Conservation (phyloP, 768 basidiomycete genomes). For the Dacryopinax primogenitus region DNA sequence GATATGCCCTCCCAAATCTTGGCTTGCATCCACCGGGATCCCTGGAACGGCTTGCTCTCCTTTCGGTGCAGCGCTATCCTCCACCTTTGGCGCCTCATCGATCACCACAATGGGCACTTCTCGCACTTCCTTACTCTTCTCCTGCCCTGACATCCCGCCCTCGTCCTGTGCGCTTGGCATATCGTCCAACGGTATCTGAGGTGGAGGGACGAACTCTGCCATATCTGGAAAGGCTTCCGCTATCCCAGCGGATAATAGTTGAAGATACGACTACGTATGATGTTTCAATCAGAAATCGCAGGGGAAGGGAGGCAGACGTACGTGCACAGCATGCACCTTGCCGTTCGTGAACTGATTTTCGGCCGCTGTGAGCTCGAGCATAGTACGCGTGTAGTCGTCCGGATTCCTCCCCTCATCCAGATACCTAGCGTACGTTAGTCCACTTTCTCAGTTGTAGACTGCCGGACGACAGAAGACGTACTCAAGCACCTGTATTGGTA, state of each 20-base stretch:
- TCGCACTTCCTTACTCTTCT: background rate
- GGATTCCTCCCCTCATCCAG: constrained; percentile 73
- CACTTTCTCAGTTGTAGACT: background rate
- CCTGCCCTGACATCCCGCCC: background rate
- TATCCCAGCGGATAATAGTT: constrained; percentile 54
- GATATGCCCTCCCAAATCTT: too few relatives aligned
- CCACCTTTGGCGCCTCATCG: background rate
- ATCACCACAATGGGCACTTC: background rate
- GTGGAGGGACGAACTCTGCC: constrained; percentile 23
- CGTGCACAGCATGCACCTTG: constrained; percentile 66
- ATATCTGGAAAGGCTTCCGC: constrained; percentile 61
- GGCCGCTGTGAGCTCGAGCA: constrained; percentile 67
- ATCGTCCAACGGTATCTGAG: background rate
- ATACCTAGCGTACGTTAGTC: constrained; percentile 32
- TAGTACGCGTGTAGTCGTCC: constrained; percentile 65
- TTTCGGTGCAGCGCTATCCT: too few relatives aligned
- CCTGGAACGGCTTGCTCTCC: too few relatives aligned
- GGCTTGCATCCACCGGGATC: too few relatives aligned
- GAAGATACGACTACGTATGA: constrained; percentile 51
- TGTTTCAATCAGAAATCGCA: background rate
- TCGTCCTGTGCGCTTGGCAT: background rate
- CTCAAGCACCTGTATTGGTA: constrained; percentile 51
- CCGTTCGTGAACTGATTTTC: constrained; percentile 91
- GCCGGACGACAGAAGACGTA: constrained; percentile 11
- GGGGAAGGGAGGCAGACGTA: constrained; percentile 26